Percentiles rank a stretch among this genome's conserved stretches.
phyloP scores from a whole-genome alignment of 805 yeast species.

The Tetrapisispora taiwanensis region DNA sequence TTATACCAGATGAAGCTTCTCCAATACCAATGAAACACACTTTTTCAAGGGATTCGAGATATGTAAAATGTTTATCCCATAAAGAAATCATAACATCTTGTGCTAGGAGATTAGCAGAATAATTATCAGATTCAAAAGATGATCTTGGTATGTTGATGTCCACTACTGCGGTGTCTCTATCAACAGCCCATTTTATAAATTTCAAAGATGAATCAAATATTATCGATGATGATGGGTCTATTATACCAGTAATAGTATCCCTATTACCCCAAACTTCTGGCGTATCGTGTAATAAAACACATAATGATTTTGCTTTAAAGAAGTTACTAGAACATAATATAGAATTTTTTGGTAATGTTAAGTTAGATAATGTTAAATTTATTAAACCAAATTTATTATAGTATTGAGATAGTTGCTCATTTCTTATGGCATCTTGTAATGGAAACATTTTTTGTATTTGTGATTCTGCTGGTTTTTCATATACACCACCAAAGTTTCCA shows the following conservation, averaged over 20 bases:
- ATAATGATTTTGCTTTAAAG: slow-evolving; percentile 49
- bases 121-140: slow-evolving; percentile 37
- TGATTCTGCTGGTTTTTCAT: slow-evolving; percentile 26
- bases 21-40: slow-evolving; percentile 81
- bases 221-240: slow-evolving; percentile 62
- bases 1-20: slow-evolving; percentile 77
- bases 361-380: slow-evolving; percentile 50
- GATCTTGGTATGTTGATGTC: slow-evolving; percentile 72
- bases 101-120: slow-evolving; percentile 54
- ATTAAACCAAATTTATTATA: slow-evolving; percentile 49
- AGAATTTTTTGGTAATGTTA: slow-evolving; percentile 26
- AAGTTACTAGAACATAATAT: slow-evolving; percentile 57
- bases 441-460: slow-evolving; percentile 35
- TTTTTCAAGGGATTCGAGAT: slow-evolving; percentile 54
- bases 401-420: slow-evolving; percentile 53
- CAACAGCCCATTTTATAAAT: slow-evolving; percentile 58
- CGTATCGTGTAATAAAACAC: slow-evolving; percentile 78
- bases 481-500: slow-evolving; percentile 39
- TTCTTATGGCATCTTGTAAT: slow-evolving; percentile 65
- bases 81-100: slow-evolving; percentile 70
- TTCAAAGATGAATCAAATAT: slow-evolving; percentile 65
- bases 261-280: slow-evolving; percentile 85
- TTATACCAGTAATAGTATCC: slow-evolving; percentile 68
- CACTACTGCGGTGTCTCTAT: slow-evolving; percentile 60
- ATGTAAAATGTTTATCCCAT: slow-evolving; percentile 86